These are phyloP conservation scores for Chamaenerion angustifolium DNA, from an alignment of 345 rosid genomes.

Conservation along the genomic window DNA sequence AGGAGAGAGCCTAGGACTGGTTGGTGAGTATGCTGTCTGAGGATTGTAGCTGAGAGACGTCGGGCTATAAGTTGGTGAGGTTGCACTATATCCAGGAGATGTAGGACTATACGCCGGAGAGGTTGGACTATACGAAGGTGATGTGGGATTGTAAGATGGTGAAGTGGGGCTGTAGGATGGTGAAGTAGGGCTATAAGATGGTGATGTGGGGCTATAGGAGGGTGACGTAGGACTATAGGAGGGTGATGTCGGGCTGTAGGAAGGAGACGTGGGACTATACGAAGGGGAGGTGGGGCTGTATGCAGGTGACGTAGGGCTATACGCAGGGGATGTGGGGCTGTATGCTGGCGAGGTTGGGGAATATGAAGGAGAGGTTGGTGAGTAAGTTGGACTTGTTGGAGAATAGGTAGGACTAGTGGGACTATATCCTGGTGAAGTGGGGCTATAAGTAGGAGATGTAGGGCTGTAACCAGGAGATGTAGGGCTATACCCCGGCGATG, in stretches of 20 bases:
- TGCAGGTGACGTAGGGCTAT: slow-evolving; percentile 76
- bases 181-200: slow-evolving; percentile 74
- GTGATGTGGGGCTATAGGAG: slow-evolving; percentile 66
- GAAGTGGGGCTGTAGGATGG: slow-evolving; percentile 78
- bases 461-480: slow-evolving; percentile 80
- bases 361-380: slow-evolving; percentile 44
- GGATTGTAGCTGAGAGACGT: slow-evolving; percentile 60
- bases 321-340: slow-evolving; percentile 72
- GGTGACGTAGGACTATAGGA: slow-evolving; percentile 80
- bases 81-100: slow-evolving; percentile 69
- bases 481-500: slow-evolving; percentile 52
- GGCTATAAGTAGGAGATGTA: slow-evolving; percentile 72
- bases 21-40: slow-evolving; percentile 74
- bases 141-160: slow-evolving; percentile 66
- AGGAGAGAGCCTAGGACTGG: slow-evolving; percentile 79
- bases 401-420: slow-evolving; percentile 90
- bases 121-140: slow-evolving; percentile 63
- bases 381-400: slow-evolving; percentile 78
- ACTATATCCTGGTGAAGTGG: slow-evolving; percentile 70
- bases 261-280: slow-evolving; percentile 68
- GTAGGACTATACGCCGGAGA: slow-evolving; percentile 72
- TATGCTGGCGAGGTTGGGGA: slow-evolving; percentile 40
- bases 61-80: slow-evolving; percentile 61
- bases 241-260: slow-evolving; percentile 70
- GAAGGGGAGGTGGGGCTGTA: slow-evolving; percentile 84